Base-by-base conservation (phyloP, 164 flowering plant genomes). In the Berberis vulgaris region DNA sequence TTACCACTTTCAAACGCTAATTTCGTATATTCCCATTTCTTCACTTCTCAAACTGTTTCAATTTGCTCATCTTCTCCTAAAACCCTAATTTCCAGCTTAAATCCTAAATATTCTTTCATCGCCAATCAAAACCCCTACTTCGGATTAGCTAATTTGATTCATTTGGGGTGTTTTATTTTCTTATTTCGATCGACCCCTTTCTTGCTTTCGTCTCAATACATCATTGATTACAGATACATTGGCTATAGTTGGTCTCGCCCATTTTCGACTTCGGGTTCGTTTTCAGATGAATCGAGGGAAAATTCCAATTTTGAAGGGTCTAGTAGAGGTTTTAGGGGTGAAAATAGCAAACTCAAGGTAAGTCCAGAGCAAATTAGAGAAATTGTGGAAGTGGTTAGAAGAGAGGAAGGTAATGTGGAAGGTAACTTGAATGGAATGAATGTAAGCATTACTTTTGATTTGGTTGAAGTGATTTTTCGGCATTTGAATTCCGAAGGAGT, bases 401-500 rank as follows among this genome's bases (percentile, higher is more conserved):
- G 64, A 54, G 71, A 61, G 43, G 78, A 52, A 43, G 43, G n/a
- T 41, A 81, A 80, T 57, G 53, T 82, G 77, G 82, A 68, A 58
- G 12, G 41, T 13, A 72, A 72, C 68, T 73, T 87, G 65, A 61
- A 57, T 67, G 55, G 45, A 56, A 50, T 75, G 73, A 62, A 65
- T 61, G 57, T 70, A 12, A 59, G 26, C 13, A 38, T 81, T 5
- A 69, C 81, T 49, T 9, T 47, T 57, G 65, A 40, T 49, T 71
- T 64, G 0, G 10, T 82, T 9, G 43, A 57, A 43, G 64, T 72
- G 64, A 66, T 82, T 49, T 73, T 84, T 69, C 41, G 53, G 62
- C 63, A 54, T 26, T 69, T 84, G 76, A 86, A 76, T 69, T 26
- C 12, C 0, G 66, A 74, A 45, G 74, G 69, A 39, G 73, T 86